Evolutionary conservation across 1,284 basidiomycete species (phyloP), one percentile per base, ranked within the genome.

Genomic region (Heimioporus retisporus): DNA sequence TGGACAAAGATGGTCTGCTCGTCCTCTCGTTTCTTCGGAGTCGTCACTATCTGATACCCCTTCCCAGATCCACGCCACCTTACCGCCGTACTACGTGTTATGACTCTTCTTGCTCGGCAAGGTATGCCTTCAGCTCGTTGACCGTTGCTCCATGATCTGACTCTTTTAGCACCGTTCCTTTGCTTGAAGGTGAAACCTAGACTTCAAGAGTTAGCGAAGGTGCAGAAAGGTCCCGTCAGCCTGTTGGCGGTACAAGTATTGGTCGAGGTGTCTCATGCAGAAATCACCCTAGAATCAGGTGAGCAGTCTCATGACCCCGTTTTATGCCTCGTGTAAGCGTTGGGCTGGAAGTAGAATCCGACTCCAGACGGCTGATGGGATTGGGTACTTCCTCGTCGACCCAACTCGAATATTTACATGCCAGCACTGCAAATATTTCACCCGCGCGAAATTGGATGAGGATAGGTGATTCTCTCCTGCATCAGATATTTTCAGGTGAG

Each of bases 371-470:
- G 23, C 59, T 35, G 35, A 55, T 56, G 13, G 40, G 63, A 31
- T 56, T 43, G 46, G 48, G 61, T 31, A 35, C 60, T 6, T 25
- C 61, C 21, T 60, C 64, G 5, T 65, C 64, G n/a, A 63, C 60
- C 19, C 64, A 63, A 51, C 64, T 65, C 7, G 60, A 48, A 16
- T 69, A 62, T 59, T 55, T 69, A 44, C 68, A 54, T 44, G 67
- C 68, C 16, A 66, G 68, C 23, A 62, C 21, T 19, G 46, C 64
- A 28, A 69, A 69, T 16, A 43, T 69, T 42, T 69, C 68, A 4
- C 68, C 68, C 42, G 60, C 68, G 10, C 56, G 68, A n/a, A 69
- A 69, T 60, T 69, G 68, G 68, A 69, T 44, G 54, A 61, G 68
- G 57, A 69, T 69, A 6, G 68, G 68, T 23, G 68, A 69, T 56